phyloP scores from a whole-genome alignment of 2,329 filamentous ascomycete genomes.

The Colletotrichum endophyticum region DNA sequence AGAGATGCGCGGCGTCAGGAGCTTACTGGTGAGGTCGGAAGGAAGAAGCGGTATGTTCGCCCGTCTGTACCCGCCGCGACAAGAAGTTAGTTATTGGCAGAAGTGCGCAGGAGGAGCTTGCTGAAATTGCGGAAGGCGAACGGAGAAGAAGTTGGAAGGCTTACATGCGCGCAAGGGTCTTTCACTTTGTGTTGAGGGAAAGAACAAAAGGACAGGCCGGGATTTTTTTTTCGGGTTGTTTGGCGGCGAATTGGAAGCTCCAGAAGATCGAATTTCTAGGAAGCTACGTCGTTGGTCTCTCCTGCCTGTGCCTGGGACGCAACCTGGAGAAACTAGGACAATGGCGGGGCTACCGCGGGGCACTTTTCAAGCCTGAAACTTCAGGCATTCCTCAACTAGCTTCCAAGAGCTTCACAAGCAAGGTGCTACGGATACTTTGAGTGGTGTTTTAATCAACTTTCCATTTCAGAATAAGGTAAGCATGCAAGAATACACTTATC shows the following conservation, averaged over 20 bases:
- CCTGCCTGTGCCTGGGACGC: slow-evolving; percentile 9
- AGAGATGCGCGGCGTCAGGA: slow-evolving; percentile 19
- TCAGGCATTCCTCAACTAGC: background rate
- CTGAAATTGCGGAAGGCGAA: background rate
- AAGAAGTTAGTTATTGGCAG: slow-evolving; percentile 1
- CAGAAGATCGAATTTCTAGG: background rate
- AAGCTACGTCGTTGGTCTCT: slow-evolving; percentile 16
- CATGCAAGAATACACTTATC: background rate
- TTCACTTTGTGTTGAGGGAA: background rate
- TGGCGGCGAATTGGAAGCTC: background rate
- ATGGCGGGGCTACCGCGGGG: slow-evolving; percentile 22
- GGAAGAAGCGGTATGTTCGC: slow-evolving; percentile 7
- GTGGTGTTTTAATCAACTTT: background rate
- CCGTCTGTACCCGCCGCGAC: background rate
- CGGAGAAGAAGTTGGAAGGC: background rate
- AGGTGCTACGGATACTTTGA: background rate
- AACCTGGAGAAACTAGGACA: background rate
- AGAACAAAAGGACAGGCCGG: background rate
- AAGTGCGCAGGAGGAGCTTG: background rate
- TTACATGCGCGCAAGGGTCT: background rate
- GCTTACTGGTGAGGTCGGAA: background rate
- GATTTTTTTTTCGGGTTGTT: background rate
- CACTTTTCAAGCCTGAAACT: slow-evolving; percentile 2
- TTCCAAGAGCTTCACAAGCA: background rate
- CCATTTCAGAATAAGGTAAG: background rate